A percentile compares a stretch with the other conserved stretches of the same genome.
phyloP scores from a whole-genome alignment of 768 basidiomycete species.

The Kwoniella mangroviensis region DNA sequence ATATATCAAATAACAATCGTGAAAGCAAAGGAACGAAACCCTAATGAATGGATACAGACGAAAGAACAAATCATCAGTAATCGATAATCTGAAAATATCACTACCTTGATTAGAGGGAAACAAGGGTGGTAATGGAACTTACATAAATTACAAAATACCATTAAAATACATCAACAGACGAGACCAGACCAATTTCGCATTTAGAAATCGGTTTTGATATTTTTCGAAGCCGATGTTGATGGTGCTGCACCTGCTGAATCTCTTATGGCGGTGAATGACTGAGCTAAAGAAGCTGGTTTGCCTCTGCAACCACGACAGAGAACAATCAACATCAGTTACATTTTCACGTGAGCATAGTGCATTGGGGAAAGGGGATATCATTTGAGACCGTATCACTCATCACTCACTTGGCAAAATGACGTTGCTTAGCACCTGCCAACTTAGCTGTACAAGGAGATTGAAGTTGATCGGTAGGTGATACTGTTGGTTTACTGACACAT shows the following conservation, averaged over 20 bases:
- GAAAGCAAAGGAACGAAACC: too few species aligned
- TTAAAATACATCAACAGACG: background rate
- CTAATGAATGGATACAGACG: background rate
- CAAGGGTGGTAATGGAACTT: background rate
- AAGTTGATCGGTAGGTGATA: conserved; percentile 94
- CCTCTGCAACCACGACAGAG: conserved; percentile 7
- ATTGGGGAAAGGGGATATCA: too few species aligned
- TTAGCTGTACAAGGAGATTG: conserved; percentile 94
- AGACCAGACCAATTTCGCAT: background rate
- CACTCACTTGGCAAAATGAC: conserved; percentile 85
- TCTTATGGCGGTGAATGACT: conserved; percentile 40
- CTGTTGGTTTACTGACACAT: conserved; percentile 72
- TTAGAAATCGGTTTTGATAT: conserved; percentile 21
- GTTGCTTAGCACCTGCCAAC: conserved; percentile 86
- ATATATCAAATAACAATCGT: too few species aligned
- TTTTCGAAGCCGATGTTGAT: conserved; percentile 7
- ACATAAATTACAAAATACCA: conserved; percentile 3
- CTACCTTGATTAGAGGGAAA: too few species aligned
- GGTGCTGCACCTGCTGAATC: conserved; percentile 22
- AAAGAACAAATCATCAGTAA: background rate
- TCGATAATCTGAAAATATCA: too few species aligned
- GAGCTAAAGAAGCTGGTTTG: conserved; percentile 48
- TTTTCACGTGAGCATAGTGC: too few species aligned
- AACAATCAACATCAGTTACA: too few species aligned
- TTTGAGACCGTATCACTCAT: background rate